Evolutionary conservation across 2,329 filamentous ascomycete genomes (phyloP).

Genomic region (Dactylellina haptotyla): DNA sequence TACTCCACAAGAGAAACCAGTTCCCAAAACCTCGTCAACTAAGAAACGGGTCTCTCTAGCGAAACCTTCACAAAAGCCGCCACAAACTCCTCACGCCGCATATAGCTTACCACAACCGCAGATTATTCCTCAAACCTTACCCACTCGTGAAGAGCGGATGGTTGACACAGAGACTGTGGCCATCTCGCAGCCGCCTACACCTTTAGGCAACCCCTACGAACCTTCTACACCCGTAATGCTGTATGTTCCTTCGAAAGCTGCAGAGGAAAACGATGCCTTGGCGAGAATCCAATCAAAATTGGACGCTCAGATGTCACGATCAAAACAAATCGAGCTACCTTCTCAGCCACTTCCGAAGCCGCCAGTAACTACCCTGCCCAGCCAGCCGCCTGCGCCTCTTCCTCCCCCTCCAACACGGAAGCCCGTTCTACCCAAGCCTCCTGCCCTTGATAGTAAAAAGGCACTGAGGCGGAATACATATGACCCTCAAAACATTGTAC

Average conservation of each 20-base stretch:
- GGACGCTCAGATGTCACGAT: constrained; percentile 23
- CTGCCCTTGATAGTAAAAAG: constrained; percentile 62
- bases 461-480: constrained; percentile 65
- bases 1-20: background rate
- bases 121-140: constrained; percentile 7
- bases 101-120: background rate
- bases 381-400: background rate
- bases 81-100: background rate
- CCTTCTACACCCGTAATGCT: background rate
- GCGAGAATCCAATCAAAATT: constrained; percentile 19
- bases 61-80: background rate
- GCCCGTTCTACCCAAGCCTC: constrained; percentile 36
- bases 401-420: constrained; percentile 13
- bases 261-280: background rate
- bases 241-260: background rate
- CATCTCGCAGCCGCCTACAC: background rate
- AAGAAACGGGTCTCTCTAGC: constrained; percentile 38
- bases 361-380: background rate
- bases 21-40: background rate
- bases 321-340: constrained; percentile 16
- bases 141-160: constrained; percentile 24
- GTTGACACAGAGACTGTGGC: constrained; percentile 10
- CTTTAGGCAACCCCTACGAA: too few species aligned
- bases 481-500: constrained; percentile 71
- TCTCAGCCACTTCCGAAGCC: background rate